Conservation (phyloP, 169 alveolate species). For the Eimeria sp. region DNA sequence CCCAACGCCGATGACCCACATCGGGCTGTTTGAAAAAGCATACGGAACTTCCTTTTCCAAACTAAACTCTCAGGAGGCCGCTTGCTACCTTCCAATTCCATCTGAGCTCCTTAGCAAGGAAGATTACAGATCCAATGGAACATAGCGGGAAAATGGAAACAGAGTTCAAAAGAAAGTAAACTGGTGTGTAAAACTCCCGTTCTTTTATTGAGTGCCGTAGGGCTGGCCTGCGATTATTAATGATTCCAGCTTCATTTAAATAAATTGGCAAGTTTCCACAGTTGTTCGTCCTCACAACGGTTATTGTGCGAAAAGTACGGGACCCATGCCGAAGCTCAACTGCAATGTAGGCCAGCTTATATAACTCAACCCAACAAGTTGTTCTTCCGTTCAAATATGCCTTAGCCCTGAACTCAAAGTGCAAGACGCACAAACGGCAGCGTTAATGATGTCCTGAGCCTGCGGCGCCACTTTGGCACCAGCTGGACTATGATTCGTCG, state of each 20-base stretch:
- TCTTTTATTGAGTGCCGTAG: too few species aligned
- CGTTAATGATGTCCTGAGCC: too few species aligned
- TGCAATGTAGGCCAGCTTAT: not conserved
- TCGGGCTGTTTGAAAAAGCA: not conserved
- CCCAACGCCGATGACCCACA: not conserved
- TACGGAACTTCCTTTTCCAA: not conserved
- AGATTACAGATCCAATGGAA: not conserved
- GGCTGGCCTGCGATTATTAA: too few species aligned
- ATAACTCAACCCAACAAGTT: not conserved
- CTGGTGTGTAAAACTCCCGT: not conserved
- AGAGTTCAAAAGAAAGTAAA: not conserved
- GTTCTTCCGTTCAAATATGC: not conserved
- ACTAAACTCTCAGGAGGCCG: not conserved
- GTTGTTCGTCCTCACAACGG: not conserved
- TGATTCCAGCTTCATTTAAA: too few species aligned
- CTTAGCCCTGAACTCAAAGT: too few species aligned
- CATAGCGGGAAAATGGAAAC: not conserved
- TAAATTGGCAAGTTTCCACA: not conserved
- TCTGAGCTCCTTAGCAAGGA: not conserved
- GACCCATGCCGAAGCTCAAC: not conserved
- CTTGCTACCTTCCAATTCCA: not conserved
- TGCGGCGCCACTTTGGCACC: too few species aligned
- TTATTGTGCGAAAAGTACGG: not conserved
- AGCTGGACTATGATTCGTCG: not conserved
- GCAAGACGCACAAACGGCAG: too few species aligned